Evolutionary conservation across 2,329 filamentous ascomycete species (phyloP).

Genomic region (Penicillium italicum): DNA sequence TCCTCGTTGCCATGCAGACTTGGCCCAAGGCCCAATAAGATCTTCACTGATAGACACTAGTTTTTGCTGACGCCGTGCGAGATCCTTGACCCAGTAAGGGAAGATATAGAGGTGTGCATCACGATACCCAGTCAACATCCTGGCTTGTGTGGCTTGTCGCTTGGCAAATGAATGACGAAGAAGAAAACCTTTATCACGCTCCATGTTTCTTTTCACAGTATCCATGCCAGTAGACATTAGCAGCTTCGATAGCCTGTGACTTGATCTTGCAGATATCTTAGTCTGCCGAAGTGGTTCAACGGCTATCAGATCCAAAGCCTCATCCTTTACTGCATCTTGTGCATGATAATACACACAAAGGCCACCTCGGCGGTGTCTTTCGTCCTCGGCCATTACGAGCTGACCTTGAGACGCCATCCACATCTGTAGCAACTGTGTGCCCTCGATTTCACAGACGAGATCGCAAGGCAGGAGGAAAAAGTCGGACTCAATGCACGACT

Average conservation of each 20-base stretch:
- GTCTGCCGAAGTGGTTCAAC: neutral
- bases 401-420: neutral
- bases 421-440: neutral
- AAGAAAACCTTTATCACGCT: neutral
- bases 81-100: neutral
- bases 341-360: neutral
- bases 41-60: neutral
- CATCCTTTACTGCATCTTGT: neutral
- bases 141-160: neutral
- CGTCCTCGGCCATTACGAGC: neutral
- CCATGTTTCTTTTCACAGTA: neutral
- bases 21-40: neutral
- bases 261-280: neutral
- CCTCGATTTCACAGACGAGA: neutral
- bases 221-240: neutral
- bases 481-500: neutral
- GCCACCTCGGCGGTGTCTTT: neutral
- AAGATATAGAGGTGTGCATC: conserved; percentile 5
- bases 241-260: neutral
- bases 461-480: conserved; percentile 1
- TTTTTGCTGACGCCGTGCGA: neutral
- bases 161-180: neutral
- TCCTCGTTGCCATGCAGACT: neutral
- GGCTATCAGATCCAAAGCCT: neutral
- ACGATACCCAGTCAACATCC: neutral